A percentile compares a stretch with the other conserved stretches of the same genome.
Conservation (phyloP, 2,329 filamentous ascomycete species). For the Venturia nashicola region DNA sequence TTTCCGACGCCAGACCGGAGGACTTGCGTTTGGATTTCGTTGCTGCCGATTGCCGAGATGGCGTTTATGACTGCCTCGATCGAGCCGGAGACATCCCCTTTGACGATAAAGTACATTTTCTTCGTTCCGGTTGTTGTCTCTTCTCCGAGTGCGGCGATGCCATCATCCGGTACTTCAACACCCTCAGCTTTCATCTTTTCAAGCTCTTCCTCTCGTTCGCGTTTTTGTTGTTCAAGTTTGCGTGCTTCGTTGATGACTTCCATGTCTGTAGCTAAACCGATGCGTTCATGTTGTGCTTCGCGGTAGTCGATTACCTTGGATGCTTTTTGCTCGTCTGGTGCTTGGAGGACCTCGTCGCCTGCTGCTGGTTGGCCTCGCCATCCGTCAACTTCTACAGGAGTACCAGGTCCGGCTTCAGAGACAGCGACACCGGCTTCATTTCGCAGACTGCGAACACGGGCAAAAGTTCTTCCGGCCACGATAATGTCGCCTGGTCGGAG, state of each 20-base stretch:
- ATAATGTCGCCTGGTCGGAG: slow-evolving; percentile 69
- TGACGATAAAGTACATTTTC: slow-evolving; percentile 71
- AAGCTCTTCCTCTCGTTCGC: slow-evolving; percentile 42
- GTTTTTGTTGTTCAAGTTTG: slow-evolving; percentile 44
- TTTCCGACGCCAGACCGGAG: slow-evolving; percentile 67
- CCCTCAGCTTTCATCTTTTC: slow-evolving; percentile 20
- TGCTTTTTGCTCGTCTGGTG: slow-evolving; percentile 63
- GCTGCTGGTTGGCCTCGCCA: slow-evolving; percentile 82
- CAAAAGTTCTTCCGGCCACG: slow-evolving; percentile 80
- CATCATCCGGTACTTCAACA: slow-evolving; percentile 13
- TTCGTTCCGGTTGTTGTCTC: slow-evolving; percentile 31
- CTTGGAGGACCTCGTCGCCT: slow-evolving; percentile 79
- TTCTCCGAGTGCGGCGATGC: slow-evolving; percentile 24
- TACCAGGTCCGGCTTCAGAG: slow-evolving; percentile 67
- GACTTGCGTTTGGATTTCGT: slow-evolving; percentile 67
- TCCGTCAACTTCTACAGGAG: slow-evolving; percentile 85
- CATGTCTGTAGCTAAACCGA: slow-evolving; percentile 54
- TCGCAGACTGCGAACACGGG: slow-evolving; percentile 67
- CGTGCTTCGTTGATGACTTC: slow-evolving; percentile 64
- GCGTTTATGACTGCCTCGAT: slow-evolving; percentile 79
- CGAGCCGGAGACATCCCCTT: slow-evolving; percentile 86
- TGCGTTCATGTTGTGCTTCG: slow-evolving; percentile 55
- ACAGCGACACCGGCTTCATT: slow-evolving; percentile 74
- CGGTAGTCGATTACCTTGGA: slow-evolving; percentile 69
- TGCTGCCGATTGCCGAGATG: slow-evolving; percentile 67